Percentiles rank a stretch among this genome's conserved stretches.
Evolutionary conservation across 2,329 filamentous ascomycete species (phyloP).

Genomic region (Hortaea werneckii): DNA sequence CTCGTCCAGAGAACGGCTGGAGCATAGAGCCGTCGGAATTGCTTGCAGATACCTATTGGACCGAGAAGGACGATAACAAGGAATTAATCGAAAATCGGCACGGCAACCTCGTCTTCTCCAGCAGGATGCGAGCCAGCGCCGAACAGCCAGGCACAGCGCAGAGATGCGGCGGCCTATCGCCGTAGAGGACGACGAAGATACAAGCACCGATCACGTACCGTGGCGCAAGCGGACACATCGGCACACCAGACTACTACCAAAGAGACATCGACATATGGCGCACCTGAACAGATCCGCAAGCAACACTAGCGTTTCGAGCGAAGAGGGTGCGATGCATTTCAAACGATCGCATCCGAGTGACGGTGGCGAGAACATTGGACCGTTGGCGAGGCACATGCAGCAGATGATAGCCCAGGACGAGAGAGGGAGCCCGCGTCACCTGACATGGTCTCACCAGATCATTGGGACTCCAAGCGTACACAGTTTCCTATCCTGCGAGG

Average conservation of each 20-base stretch:
- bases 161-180: conserved; percentile 4
- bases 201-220: background rate
- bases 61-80: conserved; percentile 74
- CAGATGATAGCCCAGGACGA: conserved; percentile 34
- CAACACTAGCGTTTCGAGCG: conserved; percentile 19
- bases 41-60: conserved; percentile 82
- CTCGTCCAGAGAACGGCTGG: conserved; percentile 76
- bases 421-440: conserved; percentile 28
- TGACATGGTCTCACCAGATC: conserved; percentile 32
- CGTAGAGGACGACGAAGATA: background rate
- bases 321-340: conserved; percentile 33
- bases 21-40: conserved; percentile 72
- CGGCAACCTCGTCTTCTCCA: conserved; percentile 61
- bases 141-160: conserved; percentile 14
- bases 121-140: conserved; percentile 10
- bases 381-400: conserved; percentile 36
- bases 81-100: conserved; percentile 68
- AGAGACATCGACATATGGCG: conserved; percentile 10
- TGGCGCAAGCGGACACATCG: conserved; percentile 3
- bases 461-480: conserved; percentile 22
- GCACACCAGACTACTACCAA: conserved; percentile 1
- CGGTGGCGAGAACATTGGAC: conserved; percentile 34
- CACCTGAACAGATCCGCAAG: conserved; percentile 14
- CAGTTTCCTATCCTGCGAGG: conserved; percentile 9
- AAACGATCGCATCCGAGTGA: conserved; percentile 34